Percentiles rank a stretch among this genome's conserved stretches.
Evolutionary conservation across 2,329 filamentous ascomycete genomes (phyloP).

Genomic region (Ophiobolus disseminans): DNA sequence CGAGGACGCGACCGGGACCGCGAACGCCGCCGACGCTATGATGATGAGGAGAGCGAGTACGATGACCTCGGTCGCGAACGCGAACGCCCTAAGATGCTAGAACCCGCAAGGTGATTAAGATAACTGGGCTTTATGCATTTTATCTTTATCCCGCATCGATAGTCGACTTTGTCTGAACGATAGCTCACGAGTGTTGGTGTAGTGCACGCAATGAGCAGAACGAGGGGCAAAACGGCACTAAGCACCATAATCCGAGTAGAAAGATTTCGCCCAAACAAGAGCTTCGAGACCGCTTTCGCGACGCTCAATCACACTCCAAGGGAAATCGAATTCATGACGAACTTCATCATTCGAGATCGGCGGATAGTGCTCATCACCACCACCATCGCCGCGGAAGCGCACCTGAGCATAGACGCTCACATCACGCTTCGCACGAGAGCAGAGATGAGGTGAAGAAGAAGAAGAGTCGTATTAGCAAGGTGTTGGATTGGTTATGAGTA

Average conservation of each 20-base stretch:
- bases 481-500: constrained; percentile 21
- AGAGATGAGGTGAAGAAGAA: constrained; percentile 4
- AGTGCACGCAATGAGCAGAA: neutral
- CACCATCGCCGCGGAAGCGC: neutral
- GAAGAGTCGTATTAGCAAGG: constrained; percentile 12
- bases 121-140: constrained; percentile 5
- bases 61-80: constrained; percentile 24
- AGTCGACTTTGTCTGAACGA: neutral
- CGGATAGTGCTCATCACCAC: no score
- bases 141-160: neutral
- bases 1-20: constrained; percentile 23
- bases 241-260: neutral
- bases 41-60: constrained; percentile 39
- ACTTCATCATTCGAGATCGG: no score
- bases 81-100: constrained; percentile 34
- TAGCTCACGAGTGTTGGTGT: neutral
- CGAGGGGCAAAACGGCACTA: neutral
- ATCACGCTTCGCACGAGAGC: neutral
- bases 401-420: neutral
- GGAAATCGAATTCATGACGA: neutral
- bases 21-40: constrained; percentile 31
- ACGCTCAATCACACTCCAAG: neutral
- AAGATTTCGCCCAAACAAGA: neutral
- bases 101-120: constrained; percentile 39
- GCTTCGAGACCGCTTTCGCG: neutral